Percentiles rank a stretch among this genome's conserved stretches.
Evolutionary conservation across 352 stramenopile species (phyloP).

Genomic region (Phytopythium helicoides): DNA sequence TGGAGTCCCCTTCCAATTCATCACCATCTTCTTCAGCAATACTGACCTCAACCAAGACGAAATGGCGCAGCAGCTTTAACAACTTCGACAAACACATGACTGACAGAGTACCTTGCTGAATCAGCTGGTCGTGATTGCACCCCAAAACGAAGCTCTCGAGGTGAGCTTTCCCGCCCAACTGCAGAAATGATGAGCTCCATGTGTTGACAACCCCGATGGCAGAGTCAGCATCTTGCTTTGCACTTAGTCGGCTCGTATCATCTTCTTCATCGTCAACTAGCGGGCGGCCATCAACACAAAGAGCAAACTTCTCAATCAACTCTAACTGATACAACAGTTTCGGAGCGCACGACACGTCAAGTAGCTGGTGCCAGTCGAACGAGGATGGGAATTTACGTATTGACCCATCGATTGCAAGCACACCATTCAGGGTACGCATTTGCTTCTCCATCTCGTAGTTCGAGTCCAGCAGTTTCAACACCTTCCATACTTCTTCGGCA

Average conservation of each 20-base stretch:
- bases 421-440: conserved; percentile 59
- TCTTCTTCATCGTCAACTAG: conserved; percentile 21
- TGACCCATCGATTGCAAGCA: conserved; percentile 68
- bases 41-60: conserved; percentile 50
- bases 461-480: conserved; percentile 66
- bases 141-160: conserved; percentile 55
- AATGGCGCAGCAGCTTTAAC: conserved; percentile 70
- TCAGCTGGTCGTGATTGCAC: conserved; percentile 27
- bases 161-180: conserved; percentile 55
- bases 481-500: conserved; percentile 72
- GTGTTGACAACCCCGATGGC: conserved; percentile 41
- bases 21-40: conserved; percentile 27
- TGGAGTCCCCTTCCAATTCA: conserved; percentile 13
- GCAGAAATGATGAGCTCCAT: conserved; percentile 65
- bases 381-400: conserved; percentile 33
- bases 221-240: conserved; percentile 14
- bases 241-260: background rate
- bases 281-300: conserved; percentile 30
- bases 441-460: conserved; percentile 70
- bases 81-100: conserved; percentile 71
- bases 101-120: conserved; percentile 39
- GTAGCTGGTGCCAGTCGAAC: conserved; percentile 59
- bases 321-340: conserved; percentile 74
- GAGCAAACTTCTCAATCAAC: conserved; percentile 55
- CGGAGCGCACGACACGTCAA: conserved; percentile 53